Evolutionary conservation across 192 early-diverging fungal genomes (phyloP), one percentile per base, ranked within the genome.

Genomic region (Rhizoclosmatium sp.): DNA sequence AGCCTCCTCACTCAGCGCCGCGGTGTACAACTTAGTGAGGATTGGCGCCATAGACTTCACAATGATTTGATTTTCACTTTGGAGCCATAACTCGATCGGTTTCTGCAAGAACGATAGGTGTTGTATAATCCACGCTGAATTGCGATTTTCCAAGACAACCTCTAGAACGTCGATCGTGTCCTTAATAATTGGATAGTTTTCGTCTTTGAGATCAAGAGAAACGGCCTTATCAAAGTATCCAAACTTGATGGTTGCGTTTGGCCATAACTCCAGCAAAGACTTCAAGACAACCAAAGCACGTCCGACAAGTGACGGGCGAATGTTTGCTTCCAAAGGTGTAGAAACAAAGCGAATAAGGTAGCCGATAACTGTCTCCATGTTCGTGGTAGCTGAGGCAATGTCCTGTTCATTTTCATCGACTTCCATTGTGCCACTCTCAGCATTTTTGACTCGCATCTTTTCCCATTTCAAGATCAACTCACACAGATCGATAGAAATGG

Each of bases 391-490:
- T 9, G 76, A 56, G 9, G 41, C 49, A 4, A 49, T 19, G 31
- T 82, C 78, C 14, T 66, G 62, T 69, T 68, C 75, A 23, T 40
- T 67, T 14, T 51, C 70, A 77, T 80, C 81, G 47, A 80, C 78
- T 2, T 12, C 82, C 82, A 83, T 83, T 2, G 59, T 42, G 41
- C 59, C 54, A n/a, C 78, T 81, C 65, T 78, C 82, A 31, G 81
- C 69, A 48, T 87, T 86, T 10, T 67, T n/a, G 40, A 92, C 85
- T 12, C 89, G 86, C 76, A 88, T 89, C 23, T 85, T 87, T 72
- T 99, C 95, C 98, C 98, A 99, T 61, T 88, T 91, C 39, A 97
- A 83, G 60, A 99, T 92, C 65, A 99, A 85, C 21, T 97, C 94
- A 40, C 93, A 92, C 41, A 99, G 86, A 78, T 99, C 97, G 51